Evolutionary conservation across 2,329 filamentous ascomycete genomes (phyloP), one percentile per base, ranked within the genome.

Genomic region (Pseudonectria foliicola): DNA sequence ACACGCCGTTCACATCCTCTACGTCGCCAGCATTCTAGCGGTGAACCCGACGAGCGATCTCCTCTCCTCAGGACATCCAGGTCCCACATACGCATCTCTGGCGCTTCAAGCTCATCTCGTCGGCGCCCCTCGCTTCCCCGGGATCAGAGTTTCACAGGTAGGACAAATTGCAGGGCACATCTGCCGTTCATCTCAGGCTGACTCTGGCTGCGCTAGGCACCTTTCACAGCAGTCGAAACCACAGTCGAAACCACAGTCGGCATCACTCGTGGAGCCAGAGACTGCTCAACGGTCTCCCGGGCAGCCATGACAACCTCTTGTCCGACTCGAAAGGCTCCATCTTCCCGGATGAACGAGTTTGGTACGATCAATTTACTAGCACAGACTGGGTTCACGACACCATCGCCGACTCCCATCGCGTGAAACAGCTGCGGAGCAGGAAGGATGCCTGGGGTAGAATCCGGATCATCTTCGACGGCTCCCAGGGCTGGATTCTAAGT

Each of bases 311-410:
- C 21, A 71, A 71, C 8, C 34, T 32, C 41, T 64, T 81, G 61
- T 60, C 70, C 42, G 78, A 82, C 43, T 80, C 80, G 31, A 84
- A 80, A 52, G 65, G 70, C 24, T 80, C 77, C 4, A 62, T 83
- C 8, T 81, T 78, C 49, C 68, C 81, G 33, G 85, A 95, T 54
- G 88, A 96, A 48, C 80, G 92, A 40, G 84, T 93, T 8, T 96
- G 92, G 92, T 96, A 96, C 63, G 92, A 98, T 66, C 92, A 98
- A 62, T 95, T 95, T 54, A 95, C 88, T 6, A 94, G 86, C 6
- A 95, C 87, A 36, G 90, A 98, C 60, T 98, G 92, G 92, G 89
- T 98, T 1, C 90, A 95, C 57, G 92, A 98, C 61, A 89, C 84
- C 58, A 95, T 98, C 48, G 86, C 88, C 52, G 92, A 96, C 62